phyloP scores from a whole-genome alignment of 2,329 filamentous ascomycete species.

The Fusarium concolor region DNA sequence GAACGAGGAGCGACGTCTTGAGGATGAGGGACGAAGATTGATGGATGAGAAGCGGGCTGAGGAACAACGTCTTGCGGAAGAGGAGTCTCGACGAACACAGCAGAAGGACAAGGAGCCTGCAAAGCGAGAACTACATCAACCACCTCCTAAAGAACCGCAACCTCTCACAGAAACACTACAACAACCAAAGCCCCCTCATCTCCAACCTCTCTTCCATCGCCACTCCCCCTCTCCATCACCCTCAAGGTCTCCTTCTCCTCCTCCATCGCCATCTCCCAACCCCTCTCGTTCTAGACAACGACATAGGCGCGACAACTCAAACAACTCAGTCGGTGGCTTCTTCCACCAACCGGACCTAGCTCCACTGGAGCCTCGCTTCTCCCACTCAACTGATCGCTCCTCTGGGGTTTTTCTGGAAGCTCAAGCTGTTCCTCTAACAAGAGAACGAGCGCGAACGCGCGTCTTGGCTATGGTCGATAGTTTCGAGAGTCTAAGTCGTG shows the following conservation, averaged over 20 bases:
- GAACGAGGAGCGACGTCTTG: slow-evolving; percentile 3
- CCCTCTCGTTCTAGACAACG: slow-evolving; percentile 9
- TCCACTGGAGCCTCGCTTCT: slow-evolving; percentile 39
- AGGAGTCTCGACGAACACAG: neutral
- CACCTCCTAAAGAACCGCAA: slow-evolving; percentile 6
- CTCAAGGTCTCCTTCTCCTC: slow-evolving; percentile 7
- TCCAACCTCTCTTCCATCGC: slow-evolving; percentile 39
- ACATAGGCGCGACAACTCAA: slow-evolving; percentile 32
- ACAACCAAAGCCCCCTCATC: slow-evolving; percentile 26
- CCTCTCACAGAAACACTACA: slow-evolving; percentile 8
- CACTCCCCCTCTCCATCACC: slow-evolving; percentile 11
- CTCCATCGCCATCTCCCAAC: slow-evolving; percentile 29
- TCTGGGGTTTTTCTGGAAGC: slow-evolving; percentile 58
- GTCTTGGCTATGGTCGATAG: slow-evolving; percentile 68
- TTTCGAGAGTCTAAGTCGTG: slow-evolving; percentile 62
- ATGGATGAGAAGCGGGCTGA: slow-evolving; percentile 7
- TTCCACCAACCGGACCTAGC: slow-evolving; percentile 39
- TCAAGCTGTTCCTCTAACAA: slow-evolving; percentile 57
- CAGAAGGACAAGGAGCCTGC: neutral
- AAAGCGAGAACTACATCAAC: slow-evolving; percentile 12
- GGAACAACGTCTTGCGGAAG: slow-evolving; percentile 10
- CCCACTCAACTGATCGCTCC: slow-evolving; percentile 48
- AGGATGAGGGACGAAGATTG: slow-evolving; percentile 6
- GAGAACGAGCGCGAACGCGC: slow-evolving; percentile 56
- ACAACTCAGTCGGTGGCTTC: slow-evolving; percentile 30